These are phyloP conservation scores for Ramalina peruviana DNA, from an alignment of 495 filamentous ascomycete species.

Conservation along the genomic window DNA sequence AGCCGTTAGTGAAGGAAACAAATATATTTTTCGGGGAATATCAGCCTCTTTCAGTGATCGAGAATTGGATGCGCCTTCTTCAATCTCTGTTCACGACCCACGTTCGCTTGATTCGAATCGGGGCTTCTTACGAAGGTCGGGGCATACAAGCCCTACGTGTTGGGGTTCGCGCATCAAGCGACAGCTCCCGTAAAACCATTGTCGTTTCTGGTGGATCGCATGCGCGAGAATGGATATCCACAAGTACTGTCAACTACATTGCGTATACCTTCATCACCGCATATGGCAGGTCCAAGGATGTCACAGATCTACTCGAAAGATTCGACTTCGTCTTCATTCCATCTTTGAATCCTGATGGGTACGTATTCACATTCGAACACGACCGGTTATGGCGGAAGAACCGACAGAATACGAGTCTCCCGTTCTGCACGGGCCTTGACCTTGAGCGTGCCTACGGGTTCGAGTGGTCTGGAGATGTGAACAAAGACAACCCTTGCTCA, in stretches of 20 bases:
- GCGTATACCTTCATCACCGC: slow-evolving; percentile 79
- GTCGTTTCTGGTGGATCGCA: slow-evolving; percentile 76
- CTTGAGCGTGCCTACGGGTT: slow-evolving; percentile 76
- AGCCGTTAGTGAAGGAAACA: slow-evolving; percentile 21
- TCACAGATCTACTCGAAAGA: slow-evolving; percentile 61
- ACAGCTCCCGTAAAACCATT: slow-evolving; percentile 55
- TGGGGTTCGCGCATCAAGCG: slow-evolving; percentile 42
- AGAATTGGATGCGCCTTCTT: slow-evolving; percentile 80
- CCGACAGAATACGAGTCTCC: slow-evolving; percentile 66
- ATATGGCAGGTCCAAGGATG: slow-evolving; percentile 50
- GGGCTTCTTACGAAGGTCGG: slow-evolving; percentile 70
- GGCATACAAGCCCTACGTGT: slow-evolving; percentile 72
- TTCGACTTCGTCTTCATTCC: slow-evolving; percentile 87
- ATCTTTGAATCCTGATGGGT: slow-evolving; percentile 85
- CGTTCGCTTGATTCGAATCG: slow-evolving; percentile 58
- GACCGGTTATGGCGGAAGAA: slow-evolving; percentile 96
- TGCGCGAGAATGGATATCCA: slow-evolving; percentile 92
- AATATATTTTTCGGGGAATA: slow-evolving; percentile 83
- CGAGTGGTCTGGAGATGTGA: slow-evolving; percentile 60
- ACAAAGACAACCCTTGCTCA: slow-evolving; percentile 71
- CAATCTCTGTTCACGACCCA: slow-evolving; percentile 77
- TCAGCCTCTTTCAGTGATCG: slow-evolving; percentile 64
- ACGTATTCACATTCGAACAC: slow-evolving; percentile 81
- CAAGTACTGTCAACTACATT: slow-evolving; percentile 78
- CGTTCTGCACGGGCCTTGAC: slow-evolving; percentile 78